Evolutionary conservation across 2,329 filamentous ascomycete genomes (phyloP), one percentile per base, ranked within the genome.

Genomic region (Fusarium sp.): DNA sequence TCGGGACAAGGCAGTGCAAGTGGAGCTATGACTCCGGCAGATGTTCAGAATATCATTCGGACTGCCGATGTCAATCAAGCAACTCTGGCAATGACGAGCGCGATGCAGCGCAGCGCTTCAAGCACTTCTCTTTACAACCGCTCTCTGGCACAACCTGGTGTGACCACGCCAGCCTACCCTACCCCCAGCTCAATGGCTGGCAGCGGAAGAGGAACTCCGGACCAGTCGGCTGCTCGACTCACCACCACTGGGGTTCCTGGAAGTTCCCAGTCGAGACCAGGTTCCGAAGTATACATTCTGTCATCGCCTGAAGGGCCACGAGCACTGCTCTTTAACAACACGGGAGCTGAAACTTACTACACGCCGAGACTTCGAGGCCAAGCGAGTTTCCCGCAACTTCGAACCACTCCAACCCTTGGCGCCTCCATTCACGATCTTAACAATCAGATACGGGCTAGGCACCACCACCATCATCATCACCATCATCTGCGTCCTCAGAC

Each of bases 271-370:
- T 10, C 78, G 58, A 65, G 79, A 35, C 82, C 82, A 27, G 80
- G 79, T 2, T 83, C 86, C 0, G 87, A 90, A 68, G 88, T 92
- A 2, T 92, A 92, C 73, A 87, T 92, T 27, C 79, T 92, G 8
- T 89, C 86, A 18, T 92, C 91, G 0, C 90, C 90, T 1, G 84
- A 85, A 48, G 91, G 91, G 1, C 91, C 90, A 1, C 86, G 87
- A 22, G 90, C 86, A 7, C 80, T 92, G 2, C 79, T 92, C 8
- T 82, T 92, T 45, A 90, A 88, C 74, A 85, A 86, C 69, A 82
- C 84, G 50, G 81, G 81, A 14, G 79, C 84, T 1, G 88, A 89
- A 29, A 83, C 86, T 13, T 92, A 88, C 68, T 88, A 85, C 68
- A 90, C 86, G 2, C 86, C 87, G 31, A 83, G 84, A 39, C 54